Evolutionary conservation across 148 eudicot genomes (phyloP), one percentile per base, ranked within the genome.

Genomic region (Oxyria digyna): DNA sequence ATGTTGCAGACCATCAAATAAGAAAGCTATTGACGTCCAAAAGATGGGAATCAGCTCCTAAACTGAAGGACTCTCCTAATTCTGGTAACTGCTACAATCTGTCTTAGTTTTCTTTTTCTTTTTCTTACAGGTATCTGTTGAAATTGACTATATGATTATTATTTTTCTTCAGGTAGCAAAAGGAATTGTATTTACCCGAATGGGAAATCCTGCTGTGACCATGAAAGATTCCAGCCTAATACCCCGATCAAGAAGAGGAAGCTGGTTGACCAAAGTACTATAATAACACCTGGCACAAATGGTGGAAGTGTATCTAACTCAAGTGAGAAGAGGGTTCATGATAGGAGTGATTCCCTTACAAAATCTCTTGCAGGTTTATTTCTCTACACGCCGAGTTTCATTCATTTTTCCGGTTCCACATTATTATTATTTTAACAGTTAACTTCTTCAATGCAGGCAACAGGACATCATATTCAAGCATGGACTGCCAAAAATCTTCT

Each of bases 11-110:
- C 75, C 76, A 77, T 42, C 79, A 81, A 64, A 75, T 87, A 74
- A 82, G 85, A 81, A 91, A 88, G 80, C 71, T 88, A 71, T 46
- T 83, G 80, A 69, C 96, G 2, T 84, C 97, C 45, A 87, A 80
- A 76, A 85, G 81, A 81, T 87, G 97, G 97, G 89, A 88, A 72
- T 78, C 72, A 32, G 89, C 80, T 81, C 94, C 96, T 8, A 91
- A 83, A 73, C 65, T 83, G 84, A 85, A 79, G 81, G 89, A 84
- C 69, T 76, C 59, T 70, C 65, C 42, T 67, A 80, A 80, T 72
- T 31, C 78, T 41, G 77, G 99, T 95, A 77, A 77, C 38, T 59
- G 35, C n/a, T 59, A 13, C 10, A 13, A 24, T 0, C 4, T 10
- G 12, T 11, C 68, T 62, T 55, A 29, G 66, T 75, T 52, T 10